phyloP scores from a whole-genome alignment of 371 early-diverging fungal species.

The Capillidium rhysosporum region DNA sequence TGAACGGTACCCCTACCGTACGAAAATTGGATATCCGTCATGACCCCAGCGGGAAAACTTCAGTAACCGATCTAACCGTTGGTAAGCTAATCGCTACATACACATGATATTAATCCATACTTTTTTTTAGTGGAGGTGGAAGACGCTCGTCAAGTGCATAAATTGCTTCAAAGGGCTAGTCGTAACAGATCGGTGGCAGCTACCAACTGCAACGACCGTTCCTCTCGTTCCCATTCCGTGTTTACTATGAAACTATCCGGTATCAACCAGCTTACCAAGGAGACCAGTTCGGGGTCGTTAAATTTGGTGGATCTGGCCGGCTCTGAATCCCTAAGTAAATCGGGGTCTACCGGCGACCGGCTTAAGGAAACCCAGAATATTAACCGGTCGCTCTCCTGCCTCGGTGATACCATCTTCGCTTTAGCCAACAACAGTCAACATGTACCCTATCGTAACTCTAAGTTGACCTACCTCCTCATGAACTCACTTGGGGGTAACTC shows the following conservation, averaged over 20 bases:
- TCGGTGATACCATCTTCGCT: slow-evolving; percentile 91
- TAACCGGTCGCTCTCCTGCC: slow-evolving; percentile 80
- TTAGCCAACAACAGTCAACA: slow-evolving; percentile 67
- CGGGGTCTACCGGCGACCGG: slow-evolving; percentile 79
- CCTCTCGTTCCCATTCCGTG: slow-evolving; percentile 90
- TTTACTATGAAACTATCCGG: slow-evolving; percentile 68
- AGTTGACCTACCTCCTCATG: slow-evolving; percentile 81
- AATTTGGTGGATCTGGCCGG: slow-evolving; percentile 96
- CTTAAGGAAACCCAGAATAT: slow-evolving; percentile 93
- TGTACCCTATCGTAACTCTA: slow-evolving; percentile 95
- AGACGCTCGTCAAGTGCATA: slow-evolving; percentile 45
- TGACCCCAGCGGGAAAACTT: slow-evolving; percentile 45
- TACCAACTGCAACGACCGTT: slow-evolving; percentile 86
- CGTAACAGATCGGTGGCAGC: slow-evolving; percentile 74
- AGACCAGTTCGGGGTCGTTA: slow-evolving; percentile 50
- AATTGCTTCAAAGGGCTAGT: slow-evolving; percentile 47
- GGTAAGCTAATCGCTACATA: slow-evolving; percentile 15
- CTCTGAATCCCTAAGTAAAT: slow-evolving; percentile 75
- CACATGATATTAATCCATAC: not conserved
- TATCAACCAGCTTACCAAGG: slow-evolving; percentile 42
- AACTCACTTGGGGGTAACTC: slow-evolving; percentile 85
- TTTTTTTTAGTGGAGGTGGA: slow-evolving; percentile 22
- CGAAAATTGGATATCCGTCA: slow-evolving; percentile 71
- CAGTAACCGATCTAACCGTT: slow-evolving; percentile 50
- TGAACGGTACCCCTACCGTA: slow-evolving; percentile 12